Conservation (phyloP, 78 protist species). For the Chrysochromulina tobinii region DNA sequence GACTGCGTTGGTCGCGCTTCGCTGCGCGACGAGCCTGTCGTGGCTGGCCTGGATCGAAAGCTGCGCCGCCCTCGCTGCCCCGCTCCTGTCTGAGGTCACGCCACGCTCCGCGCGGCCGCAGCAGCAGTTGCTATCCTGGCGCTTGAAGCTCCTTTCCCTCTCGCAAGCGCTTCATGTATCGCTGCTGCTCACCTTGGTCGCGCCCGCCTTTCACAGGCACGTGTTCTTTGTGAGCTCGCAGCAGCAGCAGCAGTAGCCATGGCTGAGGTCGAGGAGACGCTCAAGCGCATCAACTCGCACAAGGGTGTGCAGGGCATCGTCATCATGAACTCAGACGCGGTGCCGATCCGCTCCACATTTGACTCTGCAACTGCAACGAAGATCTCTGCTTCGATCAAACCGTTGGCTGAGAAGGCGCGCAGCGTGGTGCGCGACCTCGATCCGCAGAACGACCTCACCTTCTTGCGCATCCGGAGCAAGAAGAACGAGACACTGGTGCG, state of each 20-base stretch:
- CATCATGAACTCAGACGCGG: slow-evolving; percentile 65
- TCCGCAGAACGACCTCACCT: slow-evolving; percentile 75
- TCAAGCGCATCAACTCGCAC: slow-evolving; percentile 72
- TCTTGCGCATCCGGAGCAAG: slow-evolving; percentile 77
- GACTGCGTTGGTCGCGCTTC: no score
- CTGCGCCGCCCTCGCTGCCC: no score
- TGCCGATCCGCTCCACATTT: slow-evolving; percentile 67
- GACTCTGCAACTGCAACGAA: not conserved
- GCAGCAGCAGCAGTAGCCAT: not conserved
- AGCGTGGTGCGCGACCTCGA: slow-evolving; percentile 74
- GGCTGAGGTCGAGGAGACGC: slow-evolving; percentile 87
- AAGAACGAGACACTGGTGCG: slow-evolving; percentile 81
- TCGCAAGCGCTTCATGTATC: no score
- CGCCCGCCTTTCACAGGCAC: no score
- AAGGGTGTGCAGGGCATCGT: slow-evolving; percentile 77
- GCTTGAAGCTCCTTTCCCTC: no score
- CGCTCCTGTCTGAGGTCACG: no score
- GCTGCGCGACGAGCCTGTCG: no score
- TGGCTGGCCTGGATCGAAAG: no score
- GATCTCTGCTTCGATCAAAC: slow-evolving; percentile 64
- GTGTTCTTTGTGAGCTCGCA: no score
- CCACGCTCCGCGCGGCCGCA: no score
- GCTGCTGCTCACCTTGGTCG: no score
- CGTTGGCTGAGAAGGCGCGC: slow-evolving; percentile 65
- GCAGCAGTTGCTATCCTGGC: no score